These are phyloP conservation scores for Cercospora canescens DNA, from an alignment of 2,329 filamentous ascomycete species.

Conservation along the genomic window DNA sequence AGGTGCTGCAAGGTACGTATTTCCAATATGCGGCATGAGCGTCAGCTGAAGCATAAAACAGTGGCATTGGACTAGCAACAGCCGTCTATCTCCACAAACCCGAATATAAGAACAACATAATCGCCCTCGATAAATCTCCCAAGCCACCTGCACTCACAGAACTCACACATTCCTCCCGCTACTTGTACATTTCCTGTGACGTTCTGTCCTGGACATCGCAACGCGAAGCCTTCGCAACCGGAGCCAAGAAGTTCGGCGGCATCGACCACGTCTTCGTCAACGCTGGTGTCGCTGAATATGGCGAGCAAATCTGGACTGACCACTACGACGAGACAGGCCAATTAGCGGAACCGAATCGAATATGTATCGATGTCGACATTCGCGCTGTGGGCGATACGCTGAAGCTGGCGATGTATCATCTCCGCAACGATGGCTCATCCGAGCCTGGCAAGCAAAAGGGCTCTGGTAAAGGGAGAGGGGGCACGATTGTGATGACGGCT, in stretches of 20 bases:
- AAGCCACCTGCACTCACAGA: constrained; percentile 20
- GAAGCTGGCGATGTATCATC: constrained; percentile 50
- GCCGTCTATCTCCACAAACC: constrained; percentile 31
- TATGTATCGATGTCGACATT: constrained; percentile 49
- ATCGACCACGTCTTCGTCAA: constrained; percentile 53
- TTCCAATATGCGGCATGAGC: neutral
- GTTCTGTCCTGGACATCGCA: constrained; percentile 49
- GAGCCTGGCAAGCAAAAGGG: constrained; percentile 19
- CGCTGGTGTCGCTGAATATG: constrained; percentile 50
- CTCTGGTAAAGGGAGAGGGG: constrained; percentile 39
- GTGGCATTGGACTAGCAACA: constrained; percentile 36
- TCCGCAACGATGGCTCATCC: constrained; percentile 36
- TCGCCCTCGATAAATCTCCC: constrained; percentile 29
- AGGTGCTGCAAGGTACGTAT: constrained; percentile 26
- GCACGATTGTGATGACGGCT: constrained; percentile 50
- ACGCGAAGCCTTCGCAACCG: constrained; percentile 46
- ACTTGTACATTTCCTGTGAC: constrained; percentile 41
- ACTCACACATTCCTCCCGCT: constrained; percentile 30
- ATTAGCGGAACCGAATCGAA: constrained; percentile 48
- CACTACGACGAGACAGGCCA: constrained; percentile 42
- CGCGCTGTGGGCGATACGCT: constrained; percentile 49
- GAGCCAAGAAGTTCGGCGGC: constrained; percentile 43
- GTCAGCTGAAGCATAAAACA: constrained; percentile 4
- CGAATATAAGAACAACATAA: constrained; percentile 31
- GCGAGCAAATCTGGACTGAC: constrained; percentile 53